Percentiles rank a stretch among this genome's conserved stretches.
Evolutionary conservation across 2,329 filamentous ascomycete species (phyloP).

Genomic region (Verticillium klebahnii): DNA sequence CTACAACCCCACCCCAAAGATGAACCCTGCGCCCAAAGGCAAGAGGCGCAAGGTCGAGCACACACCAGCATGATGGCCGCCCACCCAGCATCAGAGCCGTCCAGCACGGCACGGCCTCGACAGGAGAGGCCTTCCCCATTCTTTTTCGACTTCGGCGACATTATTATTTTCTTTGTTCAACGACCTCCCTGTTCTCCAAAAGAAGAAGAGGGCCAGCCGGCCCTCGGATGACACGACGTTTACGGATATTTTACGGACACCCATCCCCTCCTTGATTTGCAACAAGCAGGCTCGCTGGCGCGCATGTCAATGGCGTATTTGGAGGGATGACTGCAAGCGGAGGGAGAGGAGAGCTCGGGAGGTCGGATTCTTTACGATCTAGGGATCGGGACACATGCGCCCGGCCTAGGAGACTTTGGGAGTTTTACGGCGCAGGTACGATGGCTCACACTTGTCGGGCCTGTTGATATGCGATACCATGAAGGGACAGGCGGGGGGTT

Average conservation of each 20-base stretch:
- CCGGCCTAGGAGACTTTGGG: neutral
- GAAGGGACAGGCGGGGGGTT: neutral
- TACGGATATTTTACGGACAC: neutral
- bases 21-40: constrained; percentile 86
- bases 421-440: constrained; percentile 4
- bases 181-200: neutral
- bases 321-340: neutral
- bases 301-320: neutral
- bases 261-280: neutral
- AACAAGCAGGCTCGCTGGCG: constrained; percentile 1
- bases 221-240: neutral
- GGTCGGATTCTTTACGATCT: neutral
- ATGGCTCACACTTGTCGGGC: neutral
- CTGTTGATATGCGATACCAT: constrained; percentile 2
- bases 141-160: neutral
- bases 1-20: constrained; percentile 65
- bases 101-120: neutral
- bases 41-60: constrained; percentile 75
- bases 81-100: neutral
- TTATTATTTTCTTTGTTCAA: neutral
- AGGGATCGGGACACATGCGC: neutral
- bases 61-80: constrained; percentile 4
- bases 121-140: neutral
- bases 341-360: neutral
- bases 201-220: neutral